Percentiles rank a stretch among this genome's conserved stretches.
Conservation (phyloP, 371 early-diverging fungal species). For the Catenaria anguillulae region DNA sequence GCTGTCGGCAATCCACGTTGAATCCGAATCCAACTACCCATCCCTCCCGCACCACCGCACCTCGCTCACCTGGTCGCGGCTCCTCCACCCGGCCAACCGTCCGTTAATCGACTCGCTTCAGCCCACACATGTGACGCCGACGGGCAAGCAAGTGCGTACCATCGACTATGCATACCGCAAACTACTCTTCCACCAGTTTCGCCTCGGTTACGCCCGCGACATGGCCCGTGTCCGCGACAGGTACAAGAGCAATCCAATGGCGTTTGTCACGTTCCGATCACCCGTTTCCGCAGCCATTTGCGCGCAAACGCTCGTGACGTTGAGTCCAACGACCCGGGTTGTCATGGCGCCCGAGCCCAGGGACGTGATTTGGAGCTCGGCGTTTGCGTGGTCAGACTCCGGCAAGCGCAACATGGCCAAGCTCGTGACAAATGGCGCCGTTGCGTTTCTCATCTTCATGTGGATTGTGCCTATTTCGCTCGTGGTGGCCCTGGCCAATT, state of each 20-base stretch:
- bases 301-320: background rate
- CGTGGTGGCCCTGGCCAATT: conserved; percentile 7
- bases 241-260: background rate
- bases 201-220: background rate
- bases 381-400: background rate
- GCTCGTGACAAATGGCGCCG: background rate
- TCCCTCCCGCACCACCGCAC: background rate
- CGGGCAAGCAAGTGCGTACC: background rate
- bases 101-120: background rate
- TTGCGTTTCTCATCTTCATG: background rate
- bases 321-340: background rate
- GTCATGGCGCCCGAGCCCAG: conserved; percentile 1
- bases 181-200: background rate
- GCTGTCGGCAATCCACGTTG: no score
- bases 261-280: conserved; percentile 1
- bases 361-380: conserved; percentile 4
- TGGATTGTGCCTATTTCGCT: conserved; percentile 5
- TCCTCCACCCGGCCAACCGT: background rate
- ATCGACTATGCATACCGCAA: background rate
- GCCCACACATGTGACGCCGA: conserved; percentile 2
- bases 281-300: conserved; percentile 2
- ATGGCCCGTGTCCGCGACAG: background rate
- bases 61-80: background rate
- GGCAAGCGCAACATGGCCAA: background rate
- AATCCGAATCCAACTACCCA: no score